These are phyloP conservation scores for Eutypa lata DNA, from an alignment of 2,329 filamentous ascomycete genomes.

Conservation along the genomic window DNA sequence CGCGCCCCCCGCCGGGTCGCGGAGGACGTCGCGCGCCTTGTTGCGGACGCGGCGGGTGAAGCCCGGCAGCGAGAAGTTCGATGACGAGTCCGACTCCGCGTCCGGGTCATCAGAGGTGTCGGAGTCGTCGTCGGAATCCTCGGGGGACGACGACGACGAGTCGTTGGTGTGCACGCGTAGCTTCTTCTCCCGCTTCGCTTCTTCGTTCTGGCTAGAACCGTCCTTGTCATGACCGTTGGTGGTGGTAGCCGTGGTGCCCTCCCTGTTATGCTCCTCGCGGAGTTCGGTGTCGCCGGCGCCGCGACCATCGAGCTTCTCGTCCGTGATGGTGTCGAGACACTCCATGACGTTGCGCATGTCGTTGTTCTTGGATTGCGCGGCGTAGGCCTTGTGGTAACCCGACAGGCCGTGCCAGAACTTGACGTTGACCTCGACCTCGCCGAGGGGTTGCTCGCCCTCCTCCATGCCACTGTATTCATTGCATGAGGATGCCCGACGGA, in stretches of 20 bases:
- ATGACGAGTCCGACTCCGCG: conserved; percentile 8
- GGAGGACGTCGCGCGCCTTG: conserved; percentile 32
- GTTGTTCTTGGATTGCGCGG: conserved; percentile 45
- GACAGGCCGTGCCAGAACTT: conserved; percentile 62
- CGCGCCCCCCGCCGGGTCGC: conserved; percentile 28
- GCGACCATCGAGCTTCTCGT: conserved; percentile 44
- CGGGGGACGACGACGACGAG: conserved; percentile 25
- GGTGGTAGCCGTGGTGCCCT: conserved; percentile 7
- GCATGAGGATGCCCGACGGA: conserved; percentile 33
- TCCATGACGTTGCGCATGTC: conserved; percentile 61
- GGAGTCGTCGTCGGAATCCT: conserved; percentile 32
- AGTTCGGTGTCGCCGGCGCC: conserved; percentile 15
- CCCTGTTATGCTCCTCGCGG: not conserved
- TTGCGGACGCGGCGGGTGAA: conserved; percentile 18
- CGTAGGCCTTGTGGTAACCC: conserved; percentile 54
- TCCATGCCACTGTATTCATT: conserved; percentile 38
- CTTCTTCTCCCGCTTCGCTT: conserved; percentile 24
- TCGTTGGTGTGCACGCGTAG: conserved; percentile 31
- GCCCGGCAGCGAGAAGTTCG: conserved; percentile 19
- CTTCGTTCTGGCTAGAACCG: conserved; percentile 33
- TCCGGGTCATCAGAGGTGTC: conserved; percentile 3
- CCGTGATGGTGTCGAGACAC: conserved; percentile 58
- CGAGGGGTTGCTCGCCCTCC: conserved; percentile 53
- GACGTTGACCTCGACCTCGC: conserved; percentile 54
- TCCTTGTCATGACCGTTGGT: conserved; percentile 15